A percentile compares a stretch with the other conserved stretches of the same genome.
Evolutionary conservation across 208 protist species (phyloP).

Genomic region (Crithidia brevicula): DNA sequence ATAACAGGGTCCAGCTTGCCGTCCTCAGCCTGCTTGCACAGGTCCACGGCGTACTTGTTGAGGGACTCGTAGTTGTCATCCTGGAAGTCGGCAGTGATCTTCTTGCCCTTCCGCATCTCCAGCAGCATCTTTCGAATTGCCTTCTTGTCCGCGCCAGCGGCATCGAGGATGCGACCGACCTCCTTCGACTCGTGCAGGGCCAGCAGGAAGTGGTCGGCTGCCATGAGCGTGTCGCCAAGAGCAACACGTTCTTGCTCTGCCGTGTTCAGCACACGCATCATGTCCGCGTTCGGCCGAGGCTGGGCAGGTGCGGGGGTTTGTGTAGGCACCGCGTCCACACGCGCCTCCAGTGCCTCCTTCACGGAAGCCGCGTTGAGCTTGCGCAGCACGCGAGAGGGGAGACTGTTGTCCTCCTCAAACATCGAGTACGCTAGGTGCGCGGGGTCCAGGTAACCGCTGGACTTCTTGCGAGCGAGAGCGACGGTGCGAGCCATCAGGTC

Average conservation of each 20-base stretch:
- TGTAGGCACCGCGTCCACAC: slow-evolving; percentile 51
- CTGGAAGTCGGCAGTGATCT: slow-evolving; percentile 79
- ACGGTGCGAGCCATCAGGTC: slow-evolving; percentile 52
- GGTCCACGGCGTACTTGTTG: slow-evolving; percentile 97
- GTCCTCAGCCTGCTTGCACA: slow-evolving; percentile 93
- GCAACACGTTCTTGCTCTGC: slow-evolving; percentile 80
- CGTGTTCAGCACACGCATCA: slow-evolving; percentile 78
- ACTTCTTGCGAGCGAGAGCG: slow-evolving; percentile 53
- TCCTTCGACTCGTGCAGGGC: slow-evolving; percentile 67
- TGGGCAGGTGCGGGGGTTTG: slow-evolving; percentile 70
- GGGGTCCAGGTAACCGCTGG: slow-evolving; percentile 69
- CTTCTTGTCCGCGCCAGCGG: slow-evolving; percentile 65
- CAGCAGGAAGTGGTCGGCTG: slow-evolving; percentile 84
- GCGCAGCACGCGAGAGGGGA: slow-evolving; percentile 64
- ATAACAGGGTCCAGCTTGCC: slow-evolving; percentile 99
- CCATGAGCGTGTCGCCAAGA: slow-evolving; percentile 74
- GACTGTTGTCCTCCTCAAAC: slow-evolving; percentile 66
- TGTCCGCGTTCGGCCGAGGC: slow-evolving; percentile 71
- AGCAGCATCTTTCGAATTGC: slow-evolving; percentile 59
- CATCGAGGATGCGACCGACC: slow-evolving; percentile 65
- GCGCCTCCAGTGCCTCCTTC: slow-evolving; percentile 48
- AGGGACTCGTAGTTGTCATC: slow-evolving; percentile 93
- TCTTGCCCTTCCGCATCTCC: slow-evolving; percentile 87
- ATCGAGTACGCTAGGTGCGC: slow-evolving; percentile 62
- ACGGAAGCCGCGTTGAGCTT: slow-evolving; percentile 63